Evolutionary conservation across 2,329 filamentous ascomycete species (phyloP).

Genomic region (Trichoderma guizhouense): DNA sequence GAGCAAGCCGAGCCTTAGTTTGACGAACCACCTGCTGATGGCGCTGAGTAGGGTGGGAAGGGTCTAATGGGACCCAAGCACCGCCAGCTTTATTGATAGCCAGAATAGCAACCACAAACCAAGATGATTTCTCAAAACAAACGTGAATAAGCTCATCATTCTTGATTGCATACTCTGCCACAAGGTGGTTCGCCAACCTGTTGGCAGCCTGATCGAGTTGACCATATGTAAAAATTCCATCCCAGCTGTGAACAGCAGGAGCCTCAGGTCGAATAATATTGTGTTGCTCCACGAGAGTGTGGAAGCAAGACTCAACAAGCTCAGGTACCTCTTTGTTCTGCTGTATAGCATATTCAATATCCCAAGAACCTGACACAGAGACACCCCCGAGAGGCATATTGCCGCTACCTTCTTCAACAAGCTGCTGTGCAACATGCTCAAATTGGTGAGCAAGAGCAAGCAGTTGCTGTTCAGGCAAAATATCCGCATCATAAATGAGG

Average conservation of each 20-base stretch:
- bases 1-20: slow-evolving; percentile 3
- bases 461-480: neutral
- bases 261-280: neutral
- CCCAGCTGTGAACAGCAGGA: neutral
- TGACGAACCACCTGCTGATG: slow-evolving; percentile 9
- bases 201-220: slow-evolving; percentile 10
- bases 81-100: slow-evolving; percentile 15
- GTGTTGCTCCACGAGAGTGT: slow-evolving; percentile 2
- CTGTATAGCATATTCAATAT: neutral
- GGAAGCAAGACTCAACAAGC: slow-evolving; percentile 1
- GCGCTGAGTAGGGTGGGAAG: slow-evolving; percentile 4
- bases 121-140: slow-evolving; percentile 15
- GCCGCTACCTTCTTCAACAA: neutral
- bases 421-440: slow-evolving; percentile 12
- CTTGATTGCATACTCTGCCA: neutral
- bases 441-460: slow-evolving; percentile 2
- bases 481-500: neutral
- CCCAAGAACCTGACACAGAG: neutral
- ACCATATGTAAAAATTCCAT: neutral
- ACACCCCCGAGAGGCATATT: neutral
- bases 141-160: slow-evolving; percentile 11
- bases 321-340: slow-evolving; percentile 1
- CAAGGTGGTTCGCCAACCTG: slow-evolving; percentile 2
- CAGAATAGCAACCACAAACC: slow-evolving; percentile 10
- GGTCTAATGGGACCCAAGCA: slow-evolving; percentile 14